Percentiles rank a stretch among this genome's conserved stretches.
These are phyloP conservation scores for Polytrichum formosum DNA, from an alignment of 225 moss, liverwort and hornwort species.

Conservation along the genomic window DNA sequence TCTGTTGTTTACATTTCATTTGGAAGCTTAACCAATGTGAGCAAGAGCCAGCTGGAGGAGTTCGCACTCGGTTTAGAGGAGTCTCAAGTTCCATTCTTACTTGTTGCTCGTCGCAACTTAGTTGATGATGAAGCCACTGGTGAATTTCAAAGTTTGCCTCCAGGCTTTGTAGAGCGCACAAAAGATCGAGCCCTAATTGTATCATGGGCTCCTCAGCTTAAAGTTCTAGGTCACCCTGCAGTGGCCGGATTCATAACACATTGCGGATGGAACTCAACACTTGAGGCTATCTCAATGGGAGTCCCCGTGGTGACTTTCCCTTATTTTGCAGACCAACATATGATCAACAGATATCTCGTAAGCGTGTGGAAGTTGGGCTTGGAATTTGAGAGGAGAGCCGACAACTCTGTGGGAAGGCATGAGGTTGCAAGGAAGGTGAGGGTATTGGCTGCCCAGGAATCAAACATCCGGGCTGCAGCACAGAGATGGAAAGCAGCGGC, in stretches of 20 bases:
- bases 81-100: constrained; percentile 16
- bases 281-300: constrained; percentile 21
- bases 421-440: constrained; percentile 16
- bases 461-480: constrained; percentile 2
- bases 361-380: constrained; percentile 24
- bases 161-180: too few species aligned
- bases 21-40: constrained; percentile 1
- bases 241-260: constrained; percentile 22
- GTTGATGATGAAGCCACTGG: not conserved
- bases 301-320: constrained; percentile 19
- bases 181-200: too few species aligned
- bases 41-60: not conserved
- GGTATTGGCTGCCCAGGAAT: constrained; percentile 9
- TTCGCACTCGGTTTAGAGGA: constrained; percentile 15
- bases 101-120: constrained; percentile 10
- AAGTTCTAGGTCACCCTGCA: constrained; percentile 13
- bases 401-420: constrained; percentile 8
- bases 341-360: constrained; percentile 15
- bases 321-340: constrained; percentile 16
- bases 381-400: constrained; percentile 14
- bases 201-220: too few species aligned
- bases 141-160: too few species aligned
- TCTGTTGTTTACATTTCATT: constrained; percentile 24
- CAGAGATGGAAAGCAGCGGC: constrained; percentile 2
- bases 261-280: constrained; percentile 21